A percentile compares a stretch with the other conserved stretches of the same genome.
phyloP scores from a whole-genome alignment of 192 early-diverging fungal species.

The Pilaira anomala region DNA sequence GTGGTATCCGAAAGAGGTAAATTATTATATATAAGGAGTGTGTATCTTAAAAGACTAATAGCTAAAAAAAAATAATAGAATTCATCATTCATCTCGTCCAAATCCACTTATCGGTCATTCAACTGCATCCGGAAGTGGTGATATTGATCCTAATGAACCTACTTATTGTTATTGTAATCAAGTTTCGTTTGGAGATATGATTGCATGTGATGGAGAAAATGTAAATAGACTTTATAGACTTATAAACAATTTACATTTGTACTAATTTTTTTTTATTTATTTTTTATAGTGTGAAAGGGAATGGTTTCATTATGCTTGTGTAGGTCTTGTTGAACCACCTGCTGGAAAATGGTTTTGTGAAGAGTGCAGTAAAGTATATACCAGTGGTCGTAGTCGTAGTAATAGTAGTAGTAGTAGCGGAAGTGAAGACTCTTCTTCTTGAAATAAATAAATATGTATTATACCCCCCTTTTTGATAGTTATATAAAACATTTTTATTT shows the following conservation, averaged over 20 bases:
- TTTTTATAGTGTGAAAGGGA: conserved; percentile 66
- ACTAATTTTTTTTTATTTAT: not conserved
- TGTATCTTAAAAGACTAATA: not conserved
- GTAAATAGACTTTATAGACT: conserved; percentile 21
- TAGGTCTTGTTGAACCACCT: conserved; percentile 73
- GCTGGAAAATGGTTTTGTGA: conserved; percentile 87
- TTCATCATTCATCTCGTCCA: conserved; percentile 32
- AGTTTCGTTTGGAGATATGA: conserved; percentile 89
- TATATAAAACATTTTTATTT: not conserved
- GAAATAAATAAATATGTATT: too few species aligned
- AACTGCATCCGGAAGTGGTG: conserved; percentile 39
- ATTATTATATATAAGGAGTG: not conserved
- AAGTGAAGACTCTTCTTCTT: too few species aligned
- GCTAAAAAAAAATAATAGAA: conserved; percentile 22
- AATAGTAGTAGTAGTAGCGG: too few species aligned
- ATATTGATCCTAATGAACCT: conserved; percentile 88
- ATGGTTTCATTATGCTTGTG: conserved; percentile 90
- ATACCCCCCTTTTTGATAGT: too few species aligned
- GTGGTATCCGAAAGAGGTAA: not conserved
- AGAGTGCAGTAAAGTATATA: conserved; percentile 42
- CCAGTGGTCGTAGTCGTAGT: too few species aligned
- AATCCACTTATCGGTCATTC: conserved; percentile 20
- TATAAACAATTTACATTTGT: too few species aligned
- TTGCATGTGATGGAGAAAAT: conserved; percentile 75
- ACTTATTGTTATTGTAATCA: conserved; percentile 86